Base-by-base conservation (phyloP, 495 filamentous ascomycete genomes). In the Darksidea phi region DNA sequence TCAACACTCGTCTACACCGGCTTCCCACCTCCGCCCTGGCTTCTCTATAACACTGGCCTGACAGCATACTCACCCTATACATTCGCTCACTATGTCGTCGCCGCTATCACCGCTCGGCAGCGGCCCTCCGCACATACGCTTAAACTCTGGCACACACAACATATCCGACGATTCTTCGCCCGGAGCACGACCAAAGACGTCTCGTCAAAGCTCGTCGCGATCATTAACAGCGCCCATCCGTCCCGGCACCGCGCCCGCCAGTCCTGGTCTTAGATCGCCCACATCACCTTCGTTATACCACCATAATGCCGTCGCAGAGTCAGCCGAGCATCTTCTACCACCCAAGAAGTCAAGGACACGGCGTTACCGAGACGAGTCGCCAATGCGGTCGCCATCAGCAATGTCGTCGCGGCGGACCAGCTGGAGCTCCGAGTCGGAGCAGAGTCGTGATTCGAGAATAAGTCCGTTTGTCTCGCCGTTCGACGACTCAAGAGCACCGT, bases 401-500 rank as follows among this genome's bases (percentile, higher is more conserved):
- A 72, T 77, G 55, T 82, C 80, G 2, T 85, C 83, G 32, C 75
- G 84, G 57, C 73, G 84, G 56, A 83, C 81, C 15, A 87, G 85
- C 71, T 85, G 80, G 77, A 83, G 79, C 61, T 86, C 82, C 12
- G 84, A 84, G 37, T 68, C 63, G 23, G 72, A 67, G 2, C 75
- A 74, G 20, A 82, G 80, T 63, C 75, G 78, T 28, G 84, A 86
- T 49, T 84, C 80, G 61, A 59, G 72, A 26, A 66, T 71, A 51
- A 71, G 75, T 1, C 79, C 77, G n/a, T 82, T 82, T 64, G 73
- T 67, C 6, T 79, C 78, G 17, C 79, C 80, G 4, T 81, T 81
- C 57, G 77, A 80, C 59, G 86, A 88, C 55, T 85, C 83, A 20
- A 78, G 82, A 67, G 76, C 81, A 1, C 81, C 82, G 13, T 88